Base-by-base conservation (phyloP, 805 yeast species). In the Candida palmyrensis region DNA sequence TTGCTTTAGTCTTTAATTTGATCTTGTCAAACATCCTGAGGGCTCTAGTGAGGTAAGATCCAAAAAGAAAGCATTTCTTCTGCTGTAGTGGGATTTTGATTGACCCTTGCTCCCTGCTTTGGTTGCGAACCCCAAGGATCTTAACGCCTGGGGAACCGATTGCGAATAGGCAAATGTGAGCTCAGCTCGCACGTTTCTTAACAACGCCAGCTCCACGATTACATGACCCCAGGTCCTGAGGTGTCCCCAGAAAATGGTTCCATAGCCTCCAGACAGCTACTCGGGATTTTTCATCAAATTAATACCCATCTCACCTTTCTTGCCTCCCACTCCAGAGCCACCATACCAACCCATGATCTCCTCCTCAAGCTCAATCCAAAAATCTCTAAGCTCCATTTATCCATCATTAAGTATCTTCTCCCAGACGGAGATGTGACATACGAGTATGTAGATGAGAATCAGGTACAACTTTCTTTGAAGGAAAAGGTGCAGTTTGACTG, bases 401-500 rank as follows among this genome's bases (percentile, higher is more conserved):
- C 94, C 1, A 66, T 69, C 36, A 67, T 89, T 20, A 73, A 68
- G 28, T 69, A 62, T 6, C 47, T 88, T 6, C 52, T 84, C 2
- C 95, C 95, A 0, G 62, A 71, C 18, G 90, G 83, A 30, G 73
- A 84, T 9, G 60, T 77, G 2, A 79, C 79, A 47, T 64, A 49
- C 33, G 83, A 77, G 32, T 89, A 84, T 51, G 78, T 82, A 27
- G 96, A 89, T 52, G 87, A 82, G 50, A 80, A 81, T 47, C 89
- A 79, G 44, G 49, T 78, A 8, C 39, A 51, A 30, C 57, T 71
- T 22, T 62, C 67, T 11, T 51, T 68, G 27, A 67, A 60, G 7
- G 75, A 71, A 32, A 64, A 64, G 35, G 66, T 68, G 25, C 55
- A 63, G 36, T 56, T 55, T 13, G 56, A 63, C 18, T 41, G 66